Evolutionary conservation across 78 protist species (phyloP), one percentile per base, ranked within the genome.

Genomic region (Cavenderia fasciculata): DNA sequence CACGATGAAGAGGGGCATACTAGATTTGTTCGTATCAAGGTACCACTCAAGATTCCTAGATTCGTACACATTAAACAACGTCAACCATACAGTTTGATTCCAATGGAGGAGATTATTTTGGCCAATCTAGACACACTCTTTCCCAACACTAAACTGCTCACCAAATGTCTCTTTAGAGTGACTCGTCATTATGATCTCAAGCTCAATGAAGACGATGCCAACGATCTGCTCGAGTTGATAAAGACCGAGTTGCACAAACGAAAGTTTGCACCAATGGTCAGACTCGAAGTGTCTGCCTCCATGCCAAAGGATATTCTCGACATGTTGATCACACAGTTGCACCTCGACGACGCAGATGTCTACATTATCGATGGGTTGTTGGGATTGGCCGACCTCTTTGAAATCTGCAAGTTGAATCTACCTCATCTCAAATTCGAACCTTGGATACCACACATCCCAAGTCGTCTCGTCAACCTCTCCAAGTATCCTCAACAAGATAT

Each of bases 401-500:
- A 73, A 38, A 33, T 85, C 18, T 71, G 82, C 34, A 71, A 73
- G 44, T 46, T 85, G 21, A 71, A 71, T 51, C 49, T 85, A 49
- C 92, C 92, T 2, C 86, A 71, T 73, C 29, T 84, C 16, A 84
- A 84, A 46, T 85, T 63, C 8, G 75, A 73, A 49, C 92, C 92
- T 27, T 85, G 92, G 92, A 33, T 51, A 44, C 92, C 92, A 38
- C 92, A 85, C 40, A 79, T 79, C 27, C 88, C 88, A 8, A 34
- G 31, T 23, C 34, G 76, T 27, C 40, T 79, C 19, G 70, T 44
- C 7, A 65, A 63, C 19, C 16, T 65, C 1, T 59, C 88, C 4
- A 65, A 54, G 41, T 54, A 34, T 25, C 88, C 71, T 21, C 33
- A 25, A 1, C 75, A 79, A 52, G 88, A 79, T 54, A 49, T 85